Percentiles rank a stretch among this genome's conserved stretches.
These are phyloP conservation scores for Pugionium dolabratum DNA, from an alignment of 345 rosid genomes.

Conservation along the genomic window DNA sequence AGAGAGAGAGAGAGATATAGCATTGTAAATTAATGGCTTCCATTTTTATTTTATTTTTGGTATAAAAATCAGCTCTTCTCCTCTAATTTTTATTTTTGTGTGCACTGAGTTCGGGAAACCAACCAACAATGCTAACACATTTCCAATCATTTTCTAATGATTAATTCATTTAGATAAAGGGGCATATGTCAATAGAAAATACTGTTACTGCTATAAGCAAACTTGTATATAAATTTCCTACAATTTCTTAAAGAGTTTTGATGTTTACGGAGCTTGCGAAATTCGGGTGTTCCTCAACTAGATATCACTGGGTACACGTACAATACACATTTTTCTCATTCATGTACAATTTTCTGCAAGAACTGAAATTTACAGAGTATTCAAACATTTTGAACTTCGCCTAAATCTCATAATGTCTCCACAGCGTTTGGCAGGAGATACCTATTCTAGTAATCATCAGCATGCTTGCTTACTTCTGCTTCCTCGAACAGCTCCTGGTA, in stretches of 20 bases:
- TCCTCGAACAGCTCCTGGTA: constrained; percentile 94
- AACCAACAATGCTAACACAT: too few relatives aligned
- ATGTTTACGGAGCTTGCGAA: not conserved
- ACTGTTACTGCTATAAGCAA: too few relatives aligned
- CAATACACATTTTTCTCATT: not conserved
- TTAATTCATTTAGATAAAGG: too few relatives aligned
- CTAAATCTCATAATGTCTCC: constrained; percentile 16
- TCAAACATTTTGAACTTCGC: constrained; percentile 3
- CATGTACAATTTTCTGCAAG: constrained; percentile 3
- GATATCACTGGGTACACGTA: constrained; percentile 40
- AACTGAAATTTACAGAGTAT: not conserved
- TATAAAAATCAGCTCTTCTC: constrained; percentile 19
- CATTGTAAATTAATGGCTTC: constrained; percentile 38
- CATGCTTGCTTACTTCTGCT: constrained; percentile 92
- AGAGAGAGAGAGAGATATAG: not conserved
- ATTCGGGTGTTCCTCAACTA: constrained; percentile 38
- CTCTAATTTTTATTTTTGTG: not conserved
- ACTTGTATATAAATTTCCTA: too few relatives aligned
- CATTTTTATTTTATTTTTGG: constrained; percentile 27
- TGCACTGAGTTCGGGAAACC: too few relatives aligned
- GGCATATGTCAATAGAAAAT: too few relatives aligned
- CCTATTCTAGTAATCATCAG: constrained; percentile 81
- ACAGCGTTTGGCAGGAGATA: constrained; percentile 91
- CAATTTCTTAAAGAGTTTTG: too few relatives aligned
- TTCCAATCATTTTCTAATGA: too few relatives aligned